Evolutionary conservation across 768 basidiomycete species (phyloP), one percentile per base, ranked within the genome.

Genomic region (Tremella yokohamensis): DNA sequence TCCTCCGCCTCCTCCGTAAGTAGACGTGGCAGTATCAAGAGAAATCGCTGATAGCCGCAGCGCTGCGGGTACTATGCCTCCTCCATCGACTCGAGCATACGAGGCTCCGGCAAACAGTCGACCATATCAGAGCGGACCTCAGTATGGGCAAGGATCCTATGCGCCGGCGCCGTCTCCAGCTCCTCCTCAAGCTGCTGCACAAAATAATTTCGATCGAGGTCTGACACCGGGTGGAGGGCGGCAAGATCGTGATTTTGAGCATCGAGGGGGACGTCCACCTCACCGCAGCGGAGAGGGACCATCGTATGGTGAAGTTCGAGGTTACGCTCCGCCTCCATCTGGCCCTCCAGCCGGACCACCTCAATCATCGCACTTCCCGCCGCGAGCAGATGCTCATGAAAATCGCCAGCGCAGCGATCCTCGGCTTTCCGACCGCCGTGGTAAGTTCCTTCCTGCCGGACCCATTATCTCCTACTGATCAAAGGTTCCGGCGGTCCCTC

Each of bases 1-100:
- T 19, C 81, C 82, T 42, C 78, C 79, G 40, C 80, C 78, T 18
- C 75, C 22, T 45, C 22, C 42, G 42, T 45, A n/a, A 45, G 42
- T 6, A 6, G 4, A n/a, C 15, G 4, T 34, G 29, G 11, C 29
- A 11, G 29, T 34, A 6, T 11, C 29, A 11, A 34, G 11, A 4
- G 29, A 34, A 11, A 34, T 6, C 29, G 29, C 29, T 34, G 29
- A 34, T 11, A 4, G 29, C 29, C 6, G 29, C 4, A 34, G 29
- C 6, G 29, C 29, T 11, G 29, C 29, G 6, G 11, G 11, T 34
- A 34, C 4, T 11, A 6, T 34, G 29, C 29, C 29, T 34, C 29
- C 29, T 34, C 29, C 29, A 34, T 6, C 11, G 29, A 34, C 29
- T 34, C 29, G 29, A 34, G 29, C 78, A 70, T 74, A 47, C 52